Percentiles rank a stretch among this genome's conserved stretches.
These are phyloP conservation scores for Trametes polyzona DNA, from an alignment of 1,284 basidiomycete genomes.

Conservation along the genomic window DNA sequence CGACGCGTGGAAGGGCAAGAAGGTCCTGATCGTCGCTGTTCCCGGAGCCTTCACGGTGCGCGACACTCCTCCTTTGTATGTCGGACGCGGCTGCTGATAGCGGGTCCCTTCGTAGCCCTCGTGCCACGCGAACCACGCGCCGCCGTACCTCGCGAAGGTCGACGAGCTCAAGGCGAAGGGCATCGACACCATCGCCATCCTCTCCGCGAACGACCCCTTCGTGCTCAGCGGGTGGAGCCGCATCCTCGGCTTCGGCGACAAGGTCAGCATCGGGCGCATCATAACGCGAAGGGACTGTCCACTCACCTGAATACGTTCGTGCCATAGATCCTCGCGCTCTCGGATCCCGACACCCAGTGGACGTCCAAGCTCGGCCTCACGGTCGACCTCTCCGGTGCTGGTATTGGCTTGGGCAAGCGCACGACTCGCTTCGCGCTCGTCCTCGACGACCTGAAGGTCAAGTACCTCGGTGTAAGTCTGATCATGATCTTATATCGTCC, in stretches of 20 bases:
- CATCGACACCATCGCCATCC: constrained; percentile 68
- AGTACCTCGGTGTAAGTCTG: constrained; percentile 58
- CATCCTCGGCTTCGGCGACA: constrained; percentile 68
- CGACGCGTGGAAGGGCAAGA: constrained; percentile 80
- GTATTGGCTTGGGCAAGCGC: constrained; percentile 70
- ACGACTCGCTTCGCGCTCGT: constrained; percentile 74
- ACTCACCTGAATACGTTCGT: constrained; percentile 35
- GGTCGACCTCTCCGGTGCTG: constrained; percentile 52
- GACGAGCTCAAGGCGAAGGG: constrained; percentile 75
- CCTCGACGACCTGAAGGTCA: constrained; percentile 72
- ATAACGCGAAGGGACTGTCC: constrained; percentile 6
- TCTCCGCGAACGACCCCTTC: constrained; percentile 76
- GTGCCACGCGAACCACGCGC: constrained; percentile 74
- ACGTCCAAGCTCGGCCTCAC: constrained; percentile 64
- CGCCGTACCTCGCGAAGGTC: constrained; percentile 65
- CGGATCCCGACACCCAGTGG: constrained; percentile 70
- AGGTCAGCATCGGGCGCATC: constrained; percentile 43
- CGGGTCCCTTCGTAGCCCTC: constrained; percentile 54
- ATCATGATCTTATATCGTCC: not conserved
- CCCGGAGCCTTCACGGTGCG: constrained; percentile 80
- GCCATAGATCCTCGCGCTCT: constrained; percentile 60
- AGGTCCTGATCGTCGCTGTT: constrained; percentile 77
- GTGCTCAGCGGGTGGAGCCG: constrained; percentile 82
- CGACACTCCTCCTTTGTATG: not conserved
- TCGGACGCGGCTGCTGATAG: not conserved